Base-by-base conservation (phyloP, 495 filamentous ascomycete genomes). In the Physcia stellaris region DNA sequence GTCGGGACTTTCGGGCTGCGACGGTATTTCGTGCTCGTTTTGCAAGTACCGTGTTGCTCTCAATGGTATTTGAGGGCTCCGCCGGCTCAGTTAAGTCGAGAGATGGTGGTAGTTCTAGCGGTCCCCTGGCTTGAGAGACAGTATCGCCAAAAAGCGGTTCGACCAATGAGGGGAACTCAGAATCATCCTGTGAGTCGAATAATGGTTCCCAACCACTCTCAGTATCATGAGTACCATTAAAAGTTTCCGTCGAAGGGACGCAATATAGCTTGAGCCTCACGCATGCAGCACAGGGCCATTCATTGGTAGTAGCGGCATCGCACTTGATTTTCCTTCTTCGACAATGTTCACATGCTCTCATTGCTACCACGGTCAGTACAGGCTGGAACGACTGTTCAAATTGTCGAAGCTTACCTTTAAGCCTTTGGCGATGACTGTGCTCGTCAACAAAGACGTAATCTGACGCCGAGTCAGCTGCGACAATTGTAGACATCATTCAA, bases 381-480 rank as follows among this genome's bases (percentile, higher is more conserved):
- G 35, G 28, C 37, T 31, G 42, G n/a, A 20, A n/a, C 12, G 26
- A 36, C 19, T 26, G 21, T 7, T 12, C 20, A 28, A 21, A 4
- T 15, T 4, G 24, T 12, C 27, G n/a, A 41, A n/a, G 12, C 62
- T 43, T 74, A 94, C 87, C 87, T 67, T 98, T 98, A 37, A 96
- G 64, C 46, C 90, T 71, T 63, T 95, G 94, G 61, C 96, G 90
- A 32, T 92, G 77, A 60, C 96, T 98, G 56, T 98, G 90, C 60
- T 98, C 90, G 58, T 98, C 92, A 36, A 98, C 90, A 51, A 98
- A 98, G 32, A 98, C 90, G 81, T 94, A 98, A 53, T 94, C 87
- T 95, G 45, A 16, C 6, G 15, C n/a, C 32, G 6, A 19, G 26
- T 17, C 12, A 9, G 1, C 26, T 32, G 4, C 7, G 13, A 3